Conservation (phyloP, 305 asterid genomes). For the Ajuga reptans region DNA sequence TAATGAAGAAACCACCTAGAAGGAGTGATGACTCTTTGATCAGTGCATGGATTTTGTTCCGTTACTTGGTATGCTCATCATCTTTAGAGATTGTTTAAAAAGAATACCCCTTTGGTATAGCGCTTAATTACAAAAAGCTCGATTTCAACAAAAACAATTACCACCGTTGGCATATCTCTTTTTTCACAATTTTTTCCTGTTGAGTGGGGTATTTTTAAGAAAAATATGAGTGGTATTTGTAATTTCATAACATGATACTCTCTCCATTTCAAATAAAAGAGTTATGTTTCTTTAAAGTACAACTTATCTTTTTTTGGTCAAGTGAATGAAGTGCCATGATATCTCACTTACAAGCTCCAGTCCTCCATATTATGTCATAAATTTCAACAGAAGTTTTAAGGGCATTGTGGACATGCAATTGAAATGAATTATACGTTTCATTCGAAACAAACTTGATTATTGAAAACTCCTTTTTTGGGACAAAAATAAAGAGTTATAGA, state of each 20-base stretch:
- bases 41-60: conserved; percentile 89
- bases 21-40: conserved; percentile 89
- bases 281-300: not conserved
- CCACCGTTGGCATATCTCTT: too few relatives aligned
- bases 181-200: not conserved
- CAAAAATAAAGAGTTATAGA: too few relatives aligned
- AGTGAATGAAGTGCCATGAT: too few relatives aligned
- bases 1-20: conserved; percentile 80
- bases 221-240: too few relatives aligned
- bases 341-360: too few relatives aligned
- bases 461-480: too few relatives aligned
- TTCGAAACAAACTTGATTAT: too few relatives aligned
- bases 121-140: not conserved
- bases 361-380: not conserved
- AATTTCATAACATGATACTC: too few relatives aligned
- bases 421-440: too few relatives aligned
- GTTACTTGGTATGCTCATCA: conserved; percentile 53
- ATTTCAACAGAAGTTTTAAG: not conserved
- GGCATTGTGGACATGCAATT: not conserved
- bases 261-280: too few relatives aligned
- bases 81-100: not conserved
- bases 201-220: not conserved
- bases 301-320: too few relatives aligned
- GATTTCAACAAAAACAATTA: not conserved
- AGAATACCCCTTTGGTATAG: not conserved